Evolutionary conservation across 2,329 filamentous ascomycete species (phyloP).

Genomic region (Pseudogymnoascus sp.): DNA sequence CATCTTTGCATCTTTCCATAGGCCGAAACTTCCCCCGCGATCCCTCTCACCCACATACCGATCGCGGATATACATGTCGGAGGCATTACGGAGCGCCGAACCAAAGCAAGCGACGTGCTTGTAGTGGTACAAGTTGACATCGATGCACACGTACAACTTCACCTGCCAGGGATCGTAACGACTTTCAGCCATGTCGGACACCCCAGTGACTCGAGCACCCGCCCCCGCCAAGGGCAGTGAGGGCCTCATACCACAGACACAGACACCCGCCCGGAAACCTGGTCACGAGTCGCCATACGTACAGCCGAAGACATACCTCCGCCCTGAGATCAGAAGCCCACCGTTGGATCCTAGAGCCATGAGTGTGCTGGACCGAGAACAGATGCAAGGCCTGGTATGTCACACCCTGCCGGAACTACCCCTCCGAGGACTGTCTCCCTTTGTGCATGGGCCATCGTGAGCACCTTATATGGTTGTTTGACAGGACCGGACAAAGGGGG

Average conservation of each 20-base stretch:
- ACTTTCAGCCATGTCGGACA: slow-evolving; percentile 26
- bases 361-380: slow-evolving; percentile 64
- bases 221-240: slow-evolving; percentile 19
- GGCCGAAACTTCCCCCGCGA: neutral
- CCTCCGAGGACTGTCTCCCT: neutral
- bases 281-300: slow-evolving; percentile 26
- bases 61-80: neutral
- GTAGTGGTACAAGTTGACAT: slow-evolving; percentile 6
- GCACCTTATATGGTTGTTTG: neutral
- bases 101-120: slow-evolving; percentile 7
- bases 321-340: slow-evolving; percentile 25
- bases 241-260: slow-evolving; percentile 19
- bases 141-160: slow-evolving; percentile 12
- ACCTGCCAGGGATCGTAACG: slow-evolving; percentile 13
- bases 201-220: slow-evolving; percentile 24
- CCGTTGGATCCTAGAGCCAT: slow-evolving; percentile 32
- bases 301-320: slow-evolving; percentile 30
- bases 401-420: slow-evolving; percentile 10
- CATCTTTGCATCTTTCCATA: neutral
- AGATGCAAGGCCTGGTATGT: slow-evolving; percentile 70
- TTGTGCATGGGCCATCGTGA: neutral
- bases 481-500: neutral
- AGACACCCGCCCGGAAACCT: slow-evolving; percentile 20
- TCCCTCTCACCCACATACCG: neutral
- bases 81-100: slow-evolving; percentile 4